Percentiles rank a stretch among this genome's conserved stretches.
These are phyloP conservation scores for Suillus ampliporus DNA, from an alignment of 768 basidiomycete genomes.

Conservation along the genomic window DNA sequence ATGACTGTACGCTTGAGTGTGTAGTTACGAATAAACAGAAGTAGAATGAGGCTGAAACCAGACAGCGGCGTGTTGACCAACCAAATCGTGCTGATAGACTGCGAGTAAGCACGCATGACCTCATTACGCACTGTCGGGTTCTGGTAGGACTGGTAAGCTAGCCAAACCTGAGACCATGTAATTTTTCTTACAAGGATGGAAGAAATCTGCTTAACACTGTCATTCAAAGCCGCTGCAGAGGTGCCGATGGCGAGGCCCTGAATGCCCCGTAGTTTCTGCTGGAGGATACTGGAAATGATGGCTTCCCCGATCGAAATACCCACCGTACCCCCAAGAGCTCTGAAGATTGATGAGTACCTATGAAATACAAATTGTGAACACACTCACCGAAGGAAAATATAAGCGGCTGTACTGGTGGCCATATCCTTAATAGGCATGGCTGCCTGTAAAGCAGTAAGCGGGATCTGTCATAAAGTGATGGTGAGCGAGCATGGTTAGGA, in stretches of 20 bases:
- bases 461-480: conserved; percentile 19
- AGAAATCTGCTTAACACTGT: conserved; percentile 52
- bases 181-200: conserved; percentile 27
- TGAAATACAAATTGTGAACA: neutral
- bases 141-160: conserved; percentile 25
- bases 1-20: conserved; percentile 37
- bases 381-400: conserved; percentile 37
- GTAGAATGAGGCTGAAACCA: conserved; percentile 38
- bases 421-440: conserved; percentile 51
- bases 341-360: conserved; percentile 26
- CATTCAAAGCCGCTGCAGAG: conserved; percentile 49
- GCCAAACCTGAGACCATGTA: neutral
- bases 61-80: conserved; percentile 42
- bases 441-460: conserved; percentile 47
- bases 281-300: conserved; percentile 64
- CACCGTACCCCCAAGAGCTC: conserved; percentile 74
- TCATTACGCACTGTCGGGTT: conserved; percentile 33
- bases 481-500: neutral
- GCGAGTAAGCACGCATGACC: conserved; percentile 44
- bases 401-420: conserved; percentile 47
- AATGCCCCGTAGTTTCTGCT: conserved; percentile 21
- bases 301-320: conserved; percentile 77
- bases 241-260: conserved; percentile 40
- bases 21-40: conserved; percentile 41
- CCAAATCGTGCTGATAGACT: conserved; percentile 45